Evolutionary conservation across 2,329 filamentous ascomycete species (phyloP).

Genomic region (Drechslerella stenobrocha): DNA sequence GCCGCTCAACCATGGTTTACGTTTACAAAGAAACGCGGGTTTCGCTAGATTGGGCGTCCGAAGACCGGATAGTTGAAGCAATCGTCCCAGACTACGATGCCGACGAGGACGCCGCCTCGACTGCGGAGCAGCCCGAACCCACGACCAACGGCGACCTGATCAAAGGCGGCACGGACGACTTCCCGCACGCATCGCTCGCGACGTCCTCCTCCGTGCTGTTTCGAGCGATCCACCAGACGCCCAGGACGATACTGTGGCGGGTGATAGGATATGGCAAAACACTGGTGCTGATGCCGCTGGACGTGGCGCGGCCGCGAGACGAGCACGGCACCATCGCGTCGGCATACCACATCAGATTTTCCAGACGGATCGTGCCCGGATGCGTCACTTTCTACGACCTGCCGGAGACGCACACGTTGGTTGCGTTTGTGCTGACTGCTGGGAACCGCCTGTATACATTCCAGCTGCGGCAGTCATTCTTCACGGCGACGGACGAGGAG

Average conservation of each 20-base stretch:
- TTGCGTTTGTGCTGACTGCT: constrained; percentile 74
- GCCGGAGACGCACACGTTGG: constrained; percentile 74
- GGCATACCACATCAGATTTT: constrained; percentile 76
- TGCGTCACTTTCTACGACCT: constrained; percentile 83
- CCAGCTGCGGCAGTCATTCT: constrained; percentile 75
- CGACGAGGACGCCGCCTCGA: constrained; percentile 53
- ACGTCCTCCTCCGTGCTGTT: constrained; percentile 82
- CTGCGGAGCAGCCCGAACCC: constrained; percentile 56
- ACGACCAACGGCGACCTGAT: constrained; percentile 55
- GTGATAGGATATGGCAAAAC: constrained; percentile 77
- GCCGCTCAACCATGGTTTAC: constrained; percentile 50
- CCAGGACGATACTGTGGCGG: constrained; percentile 87
- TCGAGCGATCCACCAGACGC: constrained; percentile 72
- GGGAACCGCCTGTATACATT: constrained; percentile 81
- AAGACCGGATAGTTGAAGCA: constrained; percentile 57
- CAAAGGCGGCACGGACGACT: constrained; percentile 63
- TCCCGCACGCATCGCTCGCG: constrained; percentile 73
- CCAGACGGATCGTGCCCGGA: constrained; percentile 70
- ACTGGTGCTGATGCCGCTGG: constrained; percentile 79
- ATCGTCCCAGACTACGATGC: constrained; percentile 52
- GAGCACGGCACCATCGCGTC: constrained; percentile 70
- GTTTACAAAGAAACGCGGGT: constrained; percentile 85
- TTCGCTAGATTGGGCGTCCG: constrained; percentile 68
- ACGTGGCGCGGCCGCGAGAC: constrained; percentile 71
- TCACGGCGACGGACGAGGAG: constrained; percentile 73